Evolutionary conservation across 2,329 filamentous ascomycete genomes (phyloP).

Genomic region (Pseudonectria foliicola): DNA sequence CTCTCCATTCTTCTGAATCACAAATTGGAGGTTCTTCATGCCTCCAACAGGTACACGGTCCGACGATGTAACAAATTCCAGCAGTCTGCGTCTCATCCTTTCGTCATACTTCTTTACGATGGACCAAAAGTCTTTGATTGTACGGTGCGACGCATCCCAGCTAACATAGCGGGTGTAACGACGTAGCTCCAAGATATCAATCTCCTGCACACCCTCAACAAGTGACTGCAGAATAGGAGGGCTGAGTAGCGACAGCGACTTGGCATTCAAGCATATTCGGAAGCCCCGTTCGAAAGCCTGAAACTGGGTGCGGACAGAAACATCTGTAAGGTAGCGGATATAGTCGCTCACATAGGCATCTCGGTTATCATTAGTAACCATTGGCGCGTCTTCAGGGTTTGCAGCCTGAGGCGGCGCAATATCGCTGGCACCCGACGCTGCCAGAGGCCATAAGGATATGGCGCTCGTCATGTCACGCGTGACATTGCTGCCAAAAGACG

Average conservation of each 20-base stretch:
- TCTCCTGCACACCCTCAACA: slow-evolving; percentile 75
- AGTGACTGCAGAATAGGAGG: slow-evolving; percentile 65
- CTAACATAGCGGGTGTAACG: slow-evolving; percentile 71
- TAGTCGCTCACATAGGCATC: slow-evolving; percentile 77
- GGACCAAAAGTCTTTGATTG: slow-evolving; percentile 77
- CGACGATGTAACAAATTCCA: slow-evolving; percentile 93
- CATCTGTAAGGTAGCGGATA: slow-evolving; percentile 71
- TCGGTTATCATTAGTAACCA: slow-evolving; percentile 79
- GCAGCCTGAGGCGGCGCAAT: slow-evolving; percentile 11
- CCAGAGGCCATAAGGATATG: slow-evolving; percentile 46
- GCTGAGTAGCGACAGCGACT: slow-evolving; percentile 65
- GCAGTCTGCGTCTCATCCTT: slow-evolving; percentile 63
- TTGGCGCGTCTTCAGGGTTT: slow-evolving; percentile 48
- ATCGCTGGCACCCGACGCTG: slow-evolving; percentile 24
- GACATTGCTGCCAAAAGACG: slow-evolving; percentile 49
- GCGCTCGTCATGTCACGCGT: slow-evolving; percentile 47
- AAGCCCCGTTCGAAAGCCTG: slow-evolving; percentile 79
- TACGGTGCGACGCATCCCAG: slow-evolving; percentile 62
- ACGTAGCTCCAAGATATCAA: slow-evolving; percentile 69
- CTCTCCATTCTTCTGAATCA: slow-evolving; percentile 69
- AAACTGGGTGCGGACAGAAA: slow-evolving; percentile 70
- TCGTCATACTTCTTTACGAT: slow-evolving; percentile 63
- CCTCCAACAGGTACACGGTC: slow-evolving; percentile 87
- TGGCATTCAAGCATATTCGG: slow-evolving; percentile 61
- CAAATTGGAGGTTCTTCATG: slow-evolving; percentile 73